Base-by-base conservation (phyloP, 768 basidiomycete species). In the Terana coerulea region DNA sequence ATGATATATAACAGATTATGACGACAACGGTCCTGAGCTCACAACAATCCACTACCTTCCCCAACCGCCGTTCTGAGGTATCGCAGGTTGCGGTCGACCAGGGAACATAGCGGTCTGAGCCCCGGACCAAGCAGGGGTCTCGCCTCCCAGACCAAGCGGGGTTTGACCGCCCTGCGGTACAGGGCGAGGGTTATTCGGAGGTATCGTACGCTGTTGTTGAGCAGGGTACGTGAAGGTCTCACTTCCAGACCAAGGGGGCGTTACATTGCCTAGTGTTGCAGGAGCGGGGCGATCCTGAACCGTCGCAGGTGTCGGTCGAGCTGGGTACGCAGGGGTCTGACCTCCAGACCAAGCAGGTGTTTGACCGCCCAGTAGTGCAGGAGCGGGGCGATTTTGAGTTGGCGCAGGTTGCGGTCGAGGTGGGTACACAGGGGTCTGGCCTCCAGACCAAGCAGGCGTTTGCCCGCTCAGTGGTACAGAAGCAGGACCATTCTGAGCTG, bases 171-270 rank as follows among this genome's bases (percentile, higher is more conserved):
- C n/a, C n/a, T n/a, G n/a, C n/a, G n/a, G n/a, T n/a, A n/a, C n/a
- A n/a, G n/a, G n/a, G n/a, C n/a, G n/a, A n/a, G n/a, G n/a, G n/a
- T n/a, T n/a, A n/a, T 70, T 25, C 40, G 41, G 49, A 9, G 49
- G 39, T 5, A 50, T n/a, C 45, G 45, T 17, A 41, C 39, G 49
- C 28, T 29, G 36, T 22, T 37, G 72, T 56, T 76, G 75, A 22
- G 77, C 76, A 56, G 75, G 77, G 46, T 78, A 75, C 19, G 77
- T 72, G 34, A 65, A 63, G 2, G 67, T 68, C 44, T 67, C 64
- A 51, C 63, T 60, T 17, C 64, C 63, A n/a, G 53, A 58, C 10
- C 53, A 68, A 44, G 68, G 8, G 8, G 39, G 24, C 8, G 39
- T 7, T 40, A 22, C 10, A 7, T 22, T 22, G 33, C n/a, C n/a